Conservation (phyloP, 2,329 filamentous ascomycete genomes). For the Hypoxylon sp. region DNA sequence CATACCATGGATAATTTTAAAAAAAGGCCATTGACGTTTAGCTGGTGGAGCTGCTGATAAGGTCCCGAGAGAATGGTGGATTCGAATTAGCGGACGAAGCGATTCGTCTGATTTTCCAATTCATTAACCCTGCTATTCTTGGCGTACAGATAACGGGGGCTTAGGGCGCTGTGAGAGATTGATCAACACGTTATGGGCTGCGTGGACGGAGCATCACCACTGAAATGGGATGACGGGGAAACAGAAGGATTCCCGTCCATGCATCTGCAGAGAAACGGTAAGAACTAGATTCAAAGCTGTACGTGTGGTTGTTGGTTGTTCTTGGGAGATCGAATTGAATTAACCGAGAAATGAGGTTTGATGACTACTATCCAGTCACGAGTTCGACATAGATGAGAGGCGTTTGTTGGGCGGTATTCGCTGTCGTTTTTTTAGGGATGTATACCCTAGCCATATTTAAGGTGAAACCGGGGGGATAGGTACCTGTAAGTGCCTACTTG, state of each 20-base stretch:
- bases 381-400: constrained; percentile 6
- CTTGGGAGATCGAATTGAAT: constrained; percentile 5
- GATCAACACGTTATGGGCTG: constrained; percentile 30
- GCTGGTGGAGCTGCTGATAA: constrained; percentile 46
- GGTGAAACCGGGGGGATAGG: constrained; percentile 17
- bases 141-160: constrained; percentile 23
- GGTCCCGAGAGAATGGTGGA: constrained; percentile 37
- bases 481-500: background rate
- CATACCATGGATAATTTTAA: constrained; percentile 24
- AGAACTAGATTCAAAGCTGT: background rate
- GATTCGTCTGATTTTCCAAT: constrained; percentile 29
- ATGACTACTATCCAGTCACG: background rate
- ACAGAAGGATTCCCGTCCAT: constrained; percentile 32
- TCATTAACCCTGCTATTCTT: constrained; percentile 34
- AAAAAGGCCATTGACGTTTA: constrained; percentile 25
- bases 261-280: constrained; percentile 23
- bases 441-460: constrained; percentile 10
- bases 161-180: constrained; percentile 9
- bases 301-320: background rate
- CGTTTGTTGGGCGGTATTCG: constrained; percentile 13
- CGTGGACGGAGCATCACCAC: constrained; percentile 40
- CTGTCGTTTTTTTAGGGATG: constrained; percentile 4
- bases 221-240: constrained; percentile 28
- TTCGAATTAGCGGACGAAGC: constrained; percentile 13
- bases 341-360: constrained; percentile 24